Conservation (phyloP, 108 stramenopile genomes). For the Cyclotella choctawhatcheeana region DNA sequence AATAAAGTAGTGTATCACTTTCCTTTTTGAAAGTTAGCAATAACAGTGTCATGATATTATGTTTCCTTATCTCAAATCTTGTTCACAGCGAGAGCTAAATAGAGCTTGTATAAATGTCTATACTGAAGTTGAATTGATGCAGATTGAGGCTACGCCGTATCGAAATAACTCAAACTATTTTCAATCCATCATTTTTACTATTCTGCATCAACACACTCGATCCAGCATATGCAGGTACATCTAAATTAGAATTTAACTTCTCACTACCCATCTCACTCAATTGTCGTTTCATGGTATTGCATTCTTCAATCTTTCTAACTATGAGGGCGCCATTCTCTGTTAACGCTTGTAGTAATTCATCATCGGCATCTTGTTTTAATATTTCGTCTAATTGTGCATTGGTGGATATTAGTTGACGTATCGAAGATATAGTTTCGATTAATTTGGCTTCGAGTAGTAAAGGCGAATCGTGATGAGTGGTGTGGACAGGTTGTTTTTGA, state of each 20-base stretch:
- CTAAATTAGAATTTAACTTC: slow-evolving; percentile 16
- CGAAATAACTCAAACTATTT: no score
- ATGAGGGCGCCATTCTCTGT: slow-evolving; percentile 33
- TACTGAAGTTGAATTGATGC: no score
- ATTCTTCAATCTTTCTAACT: slow-evolving; percentile 13
- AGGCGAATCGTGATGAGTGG: slow-evolving; percentile 25
- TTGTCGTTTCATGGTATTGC: neutral
- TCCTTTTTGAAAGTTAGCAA: no score
- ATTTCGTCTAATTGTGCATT: slow-evolving; percentile 30
- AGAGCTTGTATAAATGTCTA: no score
- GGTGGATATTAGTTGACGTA: slow-evolving; percentile 22
- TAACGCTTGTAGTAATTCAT: slow-evolving; percentile 32
- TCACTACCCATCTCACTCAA: slow-evolving; percentile 14
- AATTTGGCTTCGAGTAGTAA: slow-evolving; percentile 33
- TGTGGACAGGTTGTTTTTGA: neutral
- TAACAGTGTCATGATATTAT: no score
- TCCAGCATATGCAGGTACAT: slow-evolving; percentile 21
- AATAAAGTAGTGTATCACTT: no score
- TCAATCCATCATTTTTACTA: neutral
- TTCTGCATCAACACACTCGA: slow-evolving; percentile 19
- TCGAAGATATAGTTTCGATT: slow-evolving; percentile 20
- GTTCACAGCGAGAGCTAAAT: no score
- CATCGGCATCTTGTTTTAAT: neutral
- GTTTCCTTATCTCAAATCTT: no score
- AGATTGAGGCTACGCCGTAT: no score